These are phyloP conservation scores for Henckelia pumila DNA, from an alignment of 257 asterid species.

Conservation along the genomic window DNA sequence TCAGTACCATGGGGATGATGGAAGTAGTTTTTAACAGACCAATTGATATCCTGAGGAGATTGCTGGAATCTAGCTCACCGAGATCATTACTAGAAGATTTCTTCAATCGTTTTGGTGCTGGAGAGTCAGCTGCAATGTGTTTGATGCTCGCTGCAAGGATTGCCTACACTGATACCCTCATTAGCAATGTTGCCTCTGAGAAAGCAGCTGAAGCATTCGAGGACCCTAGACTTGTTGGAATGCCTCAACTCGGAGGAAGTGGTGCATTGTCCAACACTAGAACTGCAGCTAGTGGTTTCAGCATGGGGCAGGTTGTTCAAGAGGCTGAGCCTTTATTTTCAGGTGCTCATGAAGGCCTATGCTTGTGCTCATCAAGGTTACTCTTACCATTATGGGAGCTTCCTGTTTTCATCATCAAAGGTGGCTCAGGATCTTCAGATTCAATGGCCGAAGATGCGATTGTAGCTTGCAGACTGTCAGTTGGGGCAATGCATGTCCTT, in stretches of 20 bases:
- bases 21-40: conserved; percentile 93
- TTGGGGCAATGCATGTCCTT: conserved; percentile 72
- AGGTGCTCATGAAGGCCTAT: conserved; percentile 91
- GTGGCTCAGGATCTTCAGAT: conserved; percentile 51
- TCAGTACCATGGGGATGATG: conserved; percentile 99
- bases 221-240: conserved; percentile 93
- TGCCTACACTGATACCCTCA: conserved; percentile 53
- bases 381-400: conserved; percentile 94
- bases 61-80: conserved; percentile 81
- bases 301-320: conserved; percentile 99
- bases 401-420: conserved; percentile 75
- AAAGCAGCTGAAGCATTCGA: conserved; percentile 99
- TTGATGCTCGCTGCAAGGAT: conserved; percentile 88
- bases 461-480: conserved; percentile 69
- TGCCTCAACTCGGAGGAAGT: conserved; percentile 91
- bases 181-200: conserved; percentile 73
- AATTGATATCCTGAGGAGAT: conserved; percentile 73
- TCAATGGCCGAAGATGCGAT: conserved; percentile 56
- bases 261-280: conserved; percentile 84
- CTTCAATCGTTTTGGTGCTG: conserved; percentile 87
- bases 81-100: conserved; percentile 84
- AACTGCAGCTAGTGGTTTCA: conserved; percentile 88
- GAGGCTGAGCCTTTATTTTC: conserved; percentile 97
- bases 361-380: conserved; percentile 87
- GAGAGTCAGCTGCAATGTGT: conserved; percentile 94